A percentile compares a stretch with the other conserved stretches of the same genome.
phyloP scores from a whole-genome alignment of 805 yeast species.

The Saccharomycopsis schoenii region DNA sequence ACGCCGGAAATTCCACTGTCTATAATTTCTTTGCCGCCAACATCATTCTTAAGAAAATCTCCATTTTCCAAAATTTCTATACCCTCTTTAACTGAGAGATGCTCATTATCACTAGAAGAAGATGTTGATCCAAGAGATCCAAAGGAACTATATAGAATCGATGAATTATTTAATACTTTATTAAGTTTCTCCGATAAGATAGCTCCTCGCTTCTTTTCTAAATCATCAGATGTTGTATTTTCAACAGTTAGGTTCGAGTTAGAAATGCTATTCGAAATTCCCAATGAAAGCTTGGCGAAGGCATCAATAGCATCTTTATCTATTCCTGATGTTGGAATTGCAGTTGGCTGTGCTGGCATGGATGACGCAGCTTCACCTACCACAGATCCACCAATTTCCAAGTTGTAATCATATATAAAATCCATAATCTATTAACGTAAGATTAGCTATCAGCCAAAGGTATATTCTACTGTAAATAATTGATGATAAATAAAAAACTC shows the following conservation, averaged over 20 bases:
- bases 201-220: not conserved
- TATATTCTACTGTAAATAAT: too few relatives aligned
- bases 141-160: not conserved
- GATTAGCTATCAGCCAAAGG: not conserved
- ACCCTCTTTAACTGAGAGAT: slow-evolving; percentile 1
- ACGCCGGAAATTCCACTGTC: slow-evolving; percentile 36
- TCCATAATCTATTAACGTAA: slow-evolving; percentile 7
- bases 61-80: slow-evolving; percentile 5
- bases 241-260: not conserved
- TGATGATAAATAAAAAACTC: not conserved
- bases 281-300: slow-evolving; percentile 12
- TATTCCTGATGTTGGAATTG: not conserved
- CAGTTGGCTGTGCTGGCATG: not conserved
- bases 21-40: not conserved
- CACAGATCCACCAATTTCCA: slow-evolving; percentile 1
- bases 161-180: slow-evolving; percentile 6
- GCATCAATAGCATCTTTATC: slow-evolving; percentile 1
- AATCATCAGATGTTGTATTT: not conserved
- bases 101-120: not conserved
- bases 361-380: not conserved
- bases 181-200: slow-evolving; percentile 6
- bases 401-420: slow-evolving; percentile 11
- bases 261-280: not conserved
- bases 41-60: slow-evolving; percentile 6
- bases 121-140: not conserved